These are phyloP conservation scores for Mycena chlorophos DNA, from an alignment of 768 basidiomycete genomes.

Conservation along the genomic window DNA sequence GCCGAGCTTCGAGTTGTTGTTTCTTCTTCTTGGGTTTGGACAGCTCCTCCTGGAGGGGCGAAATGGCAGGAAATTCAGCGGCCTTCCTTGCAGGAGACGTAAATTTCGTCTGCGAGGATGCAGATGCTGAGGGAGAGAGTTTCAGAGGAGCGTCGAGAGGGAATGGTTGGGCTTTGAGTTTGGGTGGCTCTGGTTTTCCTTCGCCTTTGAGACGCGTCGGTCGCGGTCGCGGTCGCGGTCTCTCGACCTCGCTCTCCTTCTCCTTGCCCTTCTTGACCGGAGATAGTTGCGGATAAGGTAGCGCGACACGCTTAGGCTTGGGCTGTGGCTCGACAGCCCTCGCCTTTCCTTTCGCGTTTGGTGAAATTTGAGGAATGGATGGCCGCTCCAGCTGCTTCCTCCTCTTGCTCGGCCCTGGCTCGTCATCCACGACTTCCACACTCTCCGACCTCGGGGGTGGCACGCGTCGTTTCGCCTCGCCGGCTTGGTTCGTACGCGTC, in stretches of 20 bases:
- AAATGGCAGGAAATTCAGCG: not conserved
- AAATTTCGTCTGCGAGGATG: too few species aligned
- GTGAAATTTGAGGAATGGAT: not conserved
- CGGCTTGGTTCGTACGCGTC: not conserved
- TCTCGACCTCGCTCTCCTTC: constrained; percentile 1
- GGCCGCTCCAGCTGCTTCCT: not conserved
- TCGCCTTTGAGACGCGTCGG: too few species aligned
- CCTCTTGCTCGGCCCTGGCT: not conserved
- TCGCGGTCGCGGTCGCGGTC: not conserved
- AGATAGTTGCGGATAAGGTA: not conserved
- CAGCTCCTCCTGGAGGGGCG: not conserved
- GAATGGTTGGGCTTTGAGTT: not conserved
- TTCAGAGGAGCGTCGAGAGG: not conserved
- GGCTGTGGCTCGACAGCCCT: not conserved
- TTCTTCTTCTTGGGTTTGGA: not conserved
- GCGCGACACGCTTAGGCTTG: not conserved
- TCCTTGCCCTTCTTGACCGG: not conserved
- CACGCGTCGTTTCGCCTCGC: not conserved
- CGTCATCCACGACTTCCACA: not conserved
- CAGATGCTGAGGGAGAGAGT: not conserved
- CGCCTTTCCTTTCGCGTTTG: not conserved
- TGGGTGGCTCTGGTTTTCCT: not conserved
- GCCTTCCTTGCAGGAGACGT: not conserved
- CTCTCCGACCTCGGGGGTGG: not conserved
- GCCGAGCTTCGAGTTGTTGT: constrained; percentile 1